Percentiles rank a stretch among this genome's conserved stretches.
phyloP scores from a whole-genome alignment of 2,329 filamentous ascomycete genomes.

The Dactylonectria estremocensis region DNA sequence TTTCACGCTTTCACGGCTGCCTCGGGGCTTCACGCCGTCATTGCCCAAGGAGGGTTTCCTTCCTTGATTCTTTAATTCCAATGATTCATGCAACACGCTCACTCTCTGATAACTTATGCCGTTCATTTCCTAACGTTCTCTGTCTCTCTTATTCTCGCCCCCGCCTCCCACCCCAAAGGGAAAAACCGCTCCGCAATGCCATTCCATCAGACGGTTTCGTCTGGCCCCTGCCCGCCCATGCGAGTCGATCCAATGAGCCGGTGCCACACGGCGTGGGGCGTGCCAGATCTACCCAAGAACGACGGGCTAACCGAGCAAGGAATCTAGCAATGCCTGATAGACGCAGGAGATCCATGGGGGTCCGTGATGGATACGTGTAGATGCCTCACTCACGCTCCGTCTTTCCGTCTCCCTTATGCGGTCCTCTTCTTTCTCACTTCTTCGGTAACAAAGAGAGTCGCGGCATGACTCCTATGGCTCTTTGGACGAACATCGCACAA shows the following conservation, averaged over 20 bases:
- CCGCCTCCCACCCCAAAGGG: constrained; percentile 18
- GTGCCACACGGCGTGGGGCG: constrained; percentile 43
- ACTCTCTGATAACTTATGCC: constrained; percentile 12
- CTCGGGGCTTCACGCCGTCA: neutral
- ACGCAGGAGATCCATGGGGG: constrained; percentile 21
- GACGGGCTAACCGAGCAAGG: constrained; percentile 22
- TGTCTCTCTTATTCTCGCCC: neutral
- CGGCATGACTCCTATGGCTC: constrained; percentile 15
- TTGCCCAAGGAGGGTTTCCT: neutral
- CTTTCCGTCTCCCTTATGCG: neutral
- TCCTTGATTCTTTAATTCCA: constrained; percentile 7
- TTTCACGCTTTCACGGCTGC: neutral
- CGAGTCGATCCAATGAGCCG: constrained; percentile 48
- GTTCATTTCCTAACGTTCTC: constrained; percentile 22
- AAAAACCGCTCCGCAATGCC: constrained; percentile 13
- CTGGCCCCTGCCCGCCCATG: constrained; percentile 36
- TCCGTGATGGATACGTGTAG: constrained; percentile 4
- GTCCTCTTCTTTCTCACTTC: neutral
- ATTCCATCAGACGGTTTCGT: constrained; percentile 32
- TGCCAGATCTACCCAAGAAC: constrained; percentile 35
- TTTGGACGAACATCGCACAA: constrained; percentile 1
- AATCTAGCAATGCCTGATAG: constrained; percentile 17
- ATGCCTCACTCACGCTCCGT: constrained; percentile 7
- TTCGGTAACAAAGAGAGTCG: constrained; percentile 16
- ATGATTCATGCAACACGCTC: constrained; percentile 26